Base-by-base conservation (phyloP, 2,329 filamentous ascomycete species). In the Endoconidiophora polonica region DNA sequence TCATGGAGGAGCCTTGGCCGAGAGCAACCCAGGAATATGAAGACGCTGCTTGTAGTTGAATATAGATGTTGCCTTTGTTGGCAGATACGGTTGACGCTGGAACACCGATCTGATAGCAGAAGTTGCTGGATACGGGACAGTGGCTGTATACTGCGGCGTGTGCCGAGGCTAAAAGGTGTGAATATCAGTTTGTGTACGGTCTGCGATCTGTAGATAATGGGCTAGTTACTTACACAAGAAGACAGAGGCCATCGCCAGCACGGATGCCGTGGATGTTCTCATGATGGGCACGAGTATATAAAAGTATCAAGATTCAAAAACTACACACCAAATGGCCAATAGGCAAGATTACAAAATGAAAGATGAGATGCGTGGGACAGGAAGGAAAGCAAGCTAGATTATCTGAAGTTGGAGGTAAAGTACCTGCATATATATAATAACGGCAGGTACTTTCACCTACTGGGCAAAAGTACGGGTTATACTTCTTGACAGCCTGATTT, bases 21-120 rank as follows among this genome's bases (percentile, higher is more conserved):
- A 81, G 64, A 6, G 67, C 72, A 14, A 78, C 67, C 78, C 78
- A 82, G 53, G 61, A 57, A 58, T 72, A 72, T 4, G 62, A 63
- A 2, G 66, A 65, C 1, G 74, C 72, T 3, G 75, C 74, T n/a
- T 63, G 63, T 50, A 82, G 66, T 58, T 79, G 76, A 55, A 81
- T 68, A 59, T 76, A 80, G 49, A 81, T 67, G 58, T 76, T 74
- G 50, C 75, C 76, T 3, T 65, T 63, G 29, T 66, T 67, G 3
- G 68, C 65, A 37, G 63, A 63, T 10, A 68, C 68, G 1, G 74
- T 71, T 1, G 64, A 58, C 43, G 65, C 57, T 0, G 78, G 76
- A 2, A 79, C 68, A 40, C 66, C 76, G 55, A 80, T 68, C 53
- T 65, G 64, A 61, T 70, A 78, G 61, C 76, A 79, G 39, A 77